Conservation (phyloP, 371 early-diverging fungal species). For the Lichtheimia ornata region DNA sequence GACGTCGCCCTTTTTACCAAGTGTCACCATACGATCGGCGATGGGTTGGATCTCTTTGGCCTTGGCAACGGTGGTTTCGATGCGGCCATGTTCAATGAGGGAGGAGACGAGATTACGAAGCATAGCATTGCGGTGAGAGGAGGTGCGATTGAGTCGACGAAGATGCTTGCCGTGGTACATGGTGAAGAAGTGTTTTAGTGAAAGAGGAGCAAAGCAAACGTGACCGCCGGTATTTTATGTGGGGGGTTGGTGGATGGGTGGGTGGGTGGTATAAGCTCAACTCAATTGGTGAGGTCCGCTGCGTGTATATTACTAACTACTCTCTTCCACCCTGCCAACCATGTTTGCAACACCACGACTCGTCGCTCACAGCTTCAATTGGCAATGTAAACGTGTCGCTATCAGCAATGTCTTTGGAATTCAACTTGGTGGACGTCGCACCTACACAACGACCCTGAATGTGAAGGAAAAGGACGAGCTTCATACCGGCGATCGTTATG, state of each 20-base stretch:
- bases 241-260: too few relatives aligned
- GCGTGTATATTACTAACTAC: too few relatives aligned
- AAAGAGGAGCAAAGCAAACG: conserved; percentile 1
- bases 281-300: too few relatives aligned
- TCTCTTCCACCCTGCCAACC: neutral
- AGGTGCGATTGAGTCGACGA: conserved; percentile 71
- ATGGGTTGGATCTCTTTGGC: conserved; percentile 88
- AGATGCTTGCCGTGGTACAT: conserved; percentile 78
- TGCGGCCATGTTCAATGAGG: conserved; percentile 86
- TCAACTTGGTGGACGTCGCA: neutral
- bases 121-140: conserved; percentile 79
- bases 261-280: too few relatives aligned
- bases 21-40: conserved; percentile 86
- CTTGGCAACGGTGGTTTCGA: conserved; percentile 93
- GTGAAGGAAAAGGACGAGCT: neutral
- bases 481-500: conserved; percentile 32
- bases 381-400: too few relatives aligned
- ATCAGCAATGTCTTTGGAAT: too few relatives aligned
- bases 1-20: conserved; percentile 71
- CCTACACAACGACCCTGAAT: neutral
- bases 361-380: too few relatives aligned
- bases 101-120: conserved; percentile 86
- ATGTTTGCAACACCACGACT: conserved; percentile 1
- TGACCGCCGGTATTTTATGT: too few relatives aligned
- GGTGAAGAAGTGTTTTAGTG: conserved; percentile 4